Evolutionary conservation across 345 rosid genomes (phyloP), one percentile per base, ranked within the genome.

Genomic region (Boechera retrofracta): DNA sequence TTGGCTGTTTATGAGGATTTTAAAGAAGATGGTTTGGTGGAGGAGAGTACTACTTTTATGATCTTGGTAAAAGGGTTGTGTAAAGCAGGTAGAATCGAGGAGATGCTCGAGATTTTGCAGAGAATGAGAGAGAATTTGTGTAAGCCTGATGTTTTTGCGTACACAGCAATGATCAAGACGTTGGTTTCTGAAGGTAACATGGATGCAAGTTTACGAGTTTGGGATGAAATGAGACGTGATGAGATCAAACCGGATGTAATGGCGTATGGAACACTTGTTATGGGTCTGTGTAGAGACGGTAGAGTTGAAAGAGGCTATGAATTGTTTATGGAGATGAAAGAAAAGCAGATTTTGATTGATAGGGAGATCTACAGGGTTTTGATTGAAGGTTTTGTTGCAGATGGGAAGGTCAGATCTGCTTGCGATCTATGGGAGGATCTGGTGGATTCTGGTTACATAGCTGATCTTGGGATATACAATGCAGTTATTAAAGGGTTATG

Each of bases 91-190:
- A 77, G 86, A 72, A 71, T 90, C 0, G 82, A 76, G 16, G 93
- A 90, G 74, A 86, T 88, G 92, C 32, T 83, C 32, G 86, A 84
- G 75, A 16, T 92, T 80, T 77, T 92, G 65, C 81, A 79, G 82
- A 84, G 82, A 38, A 94, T 94, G 98, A 86, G 96, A 61, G 78
- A 69, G 5, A 77, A 82, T 78, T 38, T 85, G 77, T 90, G 97
- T 77, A 89, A 87, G 45, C 97, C 98, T 0, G 97, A 94, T 79
- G 89, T 94, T 35, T 94, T 92, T 82, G 98, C 97, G 0, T 92
- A 87, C 48, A 92, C 98, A 0, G 91, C 98, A 1, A 89, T 92
- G 91, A 52, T 90, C 42, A 86, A 75, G 77, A 73, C 83, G n/a
- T 70, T 94, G 85, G 86, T 85, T 79, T 81, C 82, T 0, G 84